These are phyloP conservation scores for Neurospora africana DNA, from an alignment of 495 filamentous ascomycete genomes.

Conservation along the genomic window DNA sequence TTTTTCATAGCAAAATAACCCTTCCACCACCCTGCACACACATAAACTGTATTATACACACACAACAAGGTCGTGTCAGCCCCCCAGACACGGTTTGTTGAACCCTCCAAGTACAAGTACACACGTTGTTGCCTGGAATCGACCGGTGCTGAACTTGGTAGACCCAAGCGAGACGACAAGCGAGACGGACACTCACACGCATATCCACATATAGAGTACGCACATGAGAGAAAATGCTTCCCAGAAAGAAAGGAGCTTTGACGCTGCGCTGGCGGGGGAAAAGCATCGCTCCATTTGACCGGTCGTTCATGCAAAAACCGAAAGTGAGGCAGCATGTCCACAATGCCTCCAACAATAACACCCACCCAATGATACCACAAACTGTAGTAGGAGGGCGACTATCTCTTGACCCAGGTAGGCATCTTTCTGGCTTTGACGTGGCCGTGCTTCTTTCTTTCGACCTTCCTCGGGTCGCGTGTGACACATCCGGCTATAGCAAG, in stretches of 20 bases:
- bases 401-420: constrained; percentile 95
- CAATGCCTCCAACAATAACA: background rate
- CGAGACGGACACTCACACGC: background rate
- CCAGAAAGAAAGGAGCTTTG: constrained; percentile 1
- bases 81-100: background rate
- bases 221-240: constrained; percentile 5
- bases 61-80: background rate
- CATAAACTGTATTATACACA: background rate
- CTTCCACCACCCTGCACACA: background rate
- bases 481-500: constrained; percentile 65
- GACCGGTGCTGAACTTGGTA: background rate
- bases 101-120: background rate
- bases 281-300: constrained; percentile 1
- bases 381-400: constrained; percentile 14
- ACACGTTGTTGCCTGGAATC: background rate
- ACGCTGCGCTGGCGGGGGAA: background rate
- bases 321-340: background rate
- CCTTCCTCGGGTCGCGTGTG: constrained; percentile 80
- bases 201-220: background rate
- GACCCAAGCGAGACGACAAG: background rate
- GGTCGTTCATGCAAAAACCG: constrained; percentile 12
- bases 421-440: constrained; percentile 94
- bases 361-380: background rate
- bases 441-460: constrained; percentile 98
- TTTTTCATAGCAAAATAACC: background rate